Base-by-base conservation (phyloP, 176 grass and related monocot species). In the Musa itinerans region DNA sequence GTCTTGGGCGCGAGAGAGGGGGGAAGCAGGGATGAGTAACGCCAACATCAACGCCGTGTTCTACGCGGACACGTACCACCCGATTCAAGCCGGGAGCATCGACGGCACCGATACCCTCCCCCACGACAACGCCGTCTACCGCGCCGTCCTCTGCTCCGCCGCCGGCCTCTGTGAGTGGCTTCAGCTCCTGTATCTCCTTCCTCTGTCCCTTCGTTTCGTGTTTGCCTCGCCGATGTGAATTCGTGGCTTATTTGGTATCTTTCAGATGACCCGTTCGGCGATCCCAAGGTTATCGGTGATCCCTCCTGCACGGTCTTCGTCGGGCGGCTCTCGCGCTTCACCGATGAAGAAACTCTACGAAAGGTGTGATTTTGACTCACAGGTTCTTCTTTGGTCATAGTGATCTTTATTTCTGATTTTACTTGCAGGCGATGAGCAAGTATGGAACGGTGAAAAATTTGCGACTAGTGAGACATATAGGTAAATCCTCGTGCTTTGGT, bases 11-110 rank as follows among this genome's bases (percentile, higher is more conserved):
- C 11, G 29, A 21, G 68, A 2, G 70, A 75, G 29, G 65, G 65
- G 12, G 20, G 50, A 23, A 65, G 21, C 17, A 10, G 61, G 19
- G 78, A 91, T 86, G 85, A 83, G 76, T 73, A 76, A 75, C 24
- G 76, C 73, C 24, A 83, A 52, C 76, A 3, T 29, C 13, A 86
- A 71, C 64, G 88, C 82, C 55, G 94, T 98, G 74, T 98, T 92
- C 86, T 98, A 93, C 84, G 88, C 88, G 54, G 88, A 93, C 52
- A 73, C 77, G 68, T 98, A 98, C 86, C 88, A 93, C 80, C 94
- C 94, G 50, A 87, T 93, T 77, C 94, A 98, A 81, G 88, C 88
- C 2, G 90, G 94, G 43, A 98, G 94, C 88, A 98, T 98, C 86
- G 90, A 98, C 80, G 94, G 94, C 76, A 98, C 94, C 67, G 94